phyloP scores from a whole-genome alignment of 805 yeast genomes.

The Hanseniaspora singularis region DNA sequence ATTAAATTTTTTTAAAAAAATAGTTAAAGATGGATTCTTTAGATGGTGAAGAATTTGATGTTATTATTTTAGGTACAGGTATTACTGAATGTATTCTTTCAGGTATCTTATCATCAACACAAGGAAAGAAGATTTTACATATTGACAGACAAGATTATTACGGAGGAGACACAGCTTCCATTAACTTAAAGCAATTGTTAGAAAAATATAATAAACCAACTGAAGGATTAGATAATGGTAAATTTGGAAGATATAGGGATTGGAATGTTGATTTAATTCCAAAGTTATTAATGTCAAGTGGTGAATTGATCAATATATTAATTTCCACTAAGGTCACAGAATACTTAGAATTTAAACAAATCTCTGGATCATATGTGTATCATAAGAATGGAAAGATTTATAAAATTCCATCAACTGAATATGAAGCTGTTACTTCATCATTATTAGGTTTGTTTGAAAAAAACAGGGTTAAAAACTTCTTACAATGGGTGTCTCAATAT shows the following conservation, averaged over 20 bases:
- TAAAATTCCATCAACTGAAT: conserved; percentile 85
- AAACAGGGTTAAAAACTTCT: conserved; percentile 82
- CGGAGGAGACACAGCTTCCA: conserved; percentile 84
- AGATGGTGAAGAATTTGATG: conserved; percentile 70
- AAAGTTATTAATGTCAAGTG: conserved; percentile 92
- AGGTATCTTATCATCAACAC: conserved; percentile 78
- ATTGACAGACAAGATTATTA: conserved; percentile 93
- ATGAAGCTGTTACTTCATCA: conserved; percentile 83
- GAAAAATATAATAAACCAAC: conserved; percentile 69
- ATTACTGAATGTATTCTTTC: conserved; percentile 91
- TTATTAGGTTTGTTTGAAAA: conserved; percentile 94
- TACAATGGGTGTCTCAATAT: conserved; percentile 76
- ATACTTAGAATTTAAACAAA: conserved; percentile 90
- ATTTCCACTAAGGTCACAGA: conserved; percentile 93
- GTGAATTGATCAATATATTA: conserved; percentile 88
- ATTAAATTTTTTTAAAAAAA: conserved; percentile 19
- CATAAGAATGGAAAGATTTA: conserved; percentile 74
- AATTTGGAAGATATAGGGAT: conserved; percentile 82
- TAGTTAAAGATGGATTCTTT: conserved; percentile 59
- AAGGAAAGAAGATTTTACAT: conserved; percentile 93
- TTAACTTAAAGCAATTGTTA: conserved; percentile 58
- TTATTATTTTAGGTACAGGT: conserved; percentile 89
- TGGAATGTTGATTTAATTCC: conserved; percentile 98
- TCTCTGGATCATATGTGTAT: conserved; percentile 90
- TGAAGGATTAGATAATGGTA: conserved; percentile 48